Base-by-base conservation (phyloP, 352 stramenopile species). In the Pythium folliculosum region DNA sequence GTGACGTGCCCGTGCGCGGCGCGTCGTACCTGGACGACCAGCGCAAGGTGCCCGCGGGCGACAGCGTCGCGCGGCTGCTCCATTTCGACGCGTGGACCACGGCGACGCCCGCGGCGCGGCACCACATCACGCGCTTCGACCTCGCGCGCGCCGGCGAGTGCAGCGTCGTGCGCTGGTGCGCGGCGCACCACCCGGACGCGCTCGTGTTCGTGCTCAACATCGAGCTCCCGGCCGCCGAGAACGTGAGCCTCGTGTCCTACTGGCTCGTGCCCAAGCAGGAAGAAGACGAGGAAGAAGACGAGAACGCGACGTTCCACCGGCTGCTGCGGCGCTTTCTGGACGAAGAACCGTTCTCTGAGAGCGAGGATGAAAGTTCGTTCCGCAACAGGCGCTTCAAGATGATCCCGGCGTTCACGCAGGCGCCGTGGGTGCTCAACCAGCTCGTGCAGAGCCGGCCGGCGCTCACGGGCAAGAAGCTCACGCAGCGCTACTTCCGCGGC, bases 131-230 rank as follows among this genome's bases (percentile, higher is more conserved):
- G 5, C 78, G 82, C 47, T 69, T 70, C 45, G 81, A 90, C 38
- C 69, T 80, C 38, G 58, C 60, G 37, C 72, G 79, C 0, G 57
- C 72, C 13, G 67, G 79, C 4, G 63, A 76, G 21, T 60, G 79
- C 23, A 90, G 83, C 60, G 75, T 94, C 32, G 54, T 90, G 32
- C 69, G 59, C 21, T 80, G 80, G 51, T 90, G 80, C 37, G 59
- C 56, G 3, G 55, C 77, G 9, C 69, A 80, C n/a, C 78, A 81
- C 60, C 73, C 77, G 0, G 69, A 86, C 54, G 80, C 83, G 55
- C 86, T 90, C 38, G 77, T 96, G 27, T 95, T 96, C 64, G 71
- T 96, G n/a, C 71, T 97, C 56, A 96, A 96, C 67, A 80, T 97
- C 30, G 75, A 92, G 67, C 67, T 97, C 12, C 90, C 89, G 1